A percentile compares a stretch with the other conserved stretches of the same genome.
phyloP scores from a whole-genome alignment of 2,329 filamentous ascomycete species.

The Fusarium caatingaense region DNA sequence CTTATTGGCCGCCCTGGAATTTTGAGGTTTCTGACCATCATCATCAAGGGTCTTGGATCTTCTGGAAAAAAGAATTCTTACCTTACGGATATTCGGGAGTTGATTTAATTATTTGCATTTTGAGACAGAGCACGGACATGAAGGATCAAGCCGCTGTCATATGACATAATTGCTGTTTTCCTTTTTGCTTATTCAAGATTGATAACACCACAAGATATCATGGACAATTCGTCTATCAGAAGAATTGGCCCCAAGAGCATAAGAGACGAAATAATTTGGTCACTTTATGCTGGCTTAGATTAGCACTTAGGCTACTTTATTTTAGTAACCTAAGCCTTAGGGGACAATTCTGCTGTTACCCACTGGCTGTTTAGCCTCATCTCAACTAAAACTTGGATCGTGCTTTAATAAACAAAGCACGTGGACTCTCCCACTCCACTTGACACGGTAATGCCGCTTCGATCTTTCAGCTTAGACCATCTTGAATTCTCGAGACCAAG shows the following conservation, averaged over 20 bases:
- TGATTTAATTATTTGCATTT: slow-evolving; percentile 1
- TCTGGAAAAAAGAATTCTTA: not conserved
- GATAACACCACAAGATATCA: not conserved
- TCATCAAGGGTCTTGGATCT: slow-evolving; percentile 8
- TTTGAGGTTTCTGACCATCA: slow-evolving; percentile 16
- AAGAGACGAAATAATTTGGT: too few species aligned
- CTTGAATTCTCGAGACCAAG: not conserved
- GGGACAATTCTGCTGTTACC: too few species aligned
- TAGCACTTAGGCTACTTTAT: too few species aligned
- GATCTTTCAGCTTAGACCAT: slow-evolving; percentile 13
- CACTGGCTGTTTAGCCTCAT: not conserved
- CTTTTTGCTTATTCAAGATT: not conserved
- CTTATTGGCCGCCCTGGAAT: slow-evolving; percentile 44
- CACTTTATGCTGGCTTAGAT: too few species aligned
- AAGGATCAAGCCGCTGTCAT: slow-evolving; percentile 19
- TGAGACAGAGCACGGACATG: slow-evolving; percentile 8
- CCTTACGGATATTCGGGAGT: slow-evolving; percentile 7
- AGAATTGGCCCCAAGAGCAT: too few species aligned
- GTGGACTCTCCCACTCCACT: slow-evolving; percentile 3
- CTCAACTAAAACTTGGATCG: slow-evolving; percentile 14
- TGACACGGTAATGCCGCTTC: not conserved
- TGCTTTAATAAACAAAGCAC: not conserved
- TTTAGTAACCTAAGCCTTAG: too few species aligned
- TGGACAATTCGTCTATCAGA: not conserved
- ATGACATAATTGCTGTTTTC: slow-evolving; percentile 1